A percentile compares a stretch with the other conserved stretches of the same genome.
These are phyloP conservation scores for Xerocomellus dryophilus DNA, from an alignment of 768 basidiomycete species.

Conservation along the genomic window DNA sequence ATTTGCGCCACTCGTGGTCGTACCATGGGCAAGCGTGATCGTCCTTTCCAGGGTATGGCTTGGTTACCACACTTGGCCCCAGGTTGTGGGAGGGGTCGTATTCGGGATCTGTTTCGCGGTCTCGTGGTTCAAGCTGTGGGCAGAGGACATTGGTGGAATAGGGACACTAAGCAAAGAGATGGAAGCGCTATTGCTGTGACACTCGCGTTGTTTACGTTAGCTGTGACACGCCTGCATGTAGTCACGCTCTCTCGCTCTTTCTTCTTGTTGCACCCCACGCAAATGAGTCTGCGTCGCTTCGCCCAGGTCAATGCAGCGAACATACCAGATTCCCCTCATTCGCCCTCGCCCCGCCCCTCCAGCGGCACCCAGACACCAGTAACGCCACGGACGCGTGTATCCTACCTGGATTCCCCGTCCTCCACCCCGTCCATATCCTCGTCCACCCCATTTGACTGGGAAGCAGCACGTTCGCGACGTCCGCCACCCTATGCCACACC, in stretches of 20 bases:
- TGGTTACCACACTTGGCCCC: slow-evolving; percentile 71
- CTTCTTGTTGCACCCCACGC: slow-evolving; percentile 3
- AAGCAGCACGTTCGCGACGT: slow-evolving; percentile 66
- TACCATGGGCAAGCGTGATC: slow-evolving; percentile 56
- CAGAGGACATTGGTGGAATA: slow-evolving; percentile 20
- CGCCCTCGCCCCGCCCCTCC: slow-evolving; percentile 33
- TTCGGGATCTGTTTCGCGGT: slow-evolving; percentile 54
- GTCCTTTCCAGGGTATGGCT: slow-evolving; percentile 69
- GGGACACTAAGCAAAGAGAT: slow-evolving; percentile 17
- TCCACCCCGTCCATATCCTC: slow-evolving; percentile 72
- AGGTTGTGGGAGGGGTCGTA: slow-evolving; percentile 57
- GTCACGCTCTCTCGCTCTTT: slow-evolving; percentile 14
- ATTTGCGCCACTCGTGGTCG: slow-evolving; percentile 43
- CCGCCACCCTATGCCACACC: slow-evolving; percentile 75
- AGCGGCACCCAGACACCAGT: slow-evolving; percentile 41
- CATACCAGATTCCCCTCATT: slow-evolving; percentile 23
- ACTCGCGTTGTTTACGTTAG: slow-evolving; percentile 16
- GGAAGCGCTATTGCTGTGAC: slow-evolving; percentile 22
- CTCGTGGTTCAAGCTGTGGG: slow-evolving; percentile 61
- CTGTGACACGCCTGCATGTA: slow-evolving; percentile 21
- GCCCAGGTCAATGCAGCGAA: slow-evolving; percentile 48
- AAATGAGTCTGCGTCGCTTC: slow-evolving; percentile 57
- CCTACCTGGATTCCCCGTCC: slow-evolving; percentile 57
- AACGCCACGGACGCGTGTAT: slow-evolving; percentile 47
- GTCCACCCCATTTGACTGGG: slow-evolving; percentile 82